Conservation (phyloP, 176 grass and related monocot species). For the Olyra latifolia region DNA sequence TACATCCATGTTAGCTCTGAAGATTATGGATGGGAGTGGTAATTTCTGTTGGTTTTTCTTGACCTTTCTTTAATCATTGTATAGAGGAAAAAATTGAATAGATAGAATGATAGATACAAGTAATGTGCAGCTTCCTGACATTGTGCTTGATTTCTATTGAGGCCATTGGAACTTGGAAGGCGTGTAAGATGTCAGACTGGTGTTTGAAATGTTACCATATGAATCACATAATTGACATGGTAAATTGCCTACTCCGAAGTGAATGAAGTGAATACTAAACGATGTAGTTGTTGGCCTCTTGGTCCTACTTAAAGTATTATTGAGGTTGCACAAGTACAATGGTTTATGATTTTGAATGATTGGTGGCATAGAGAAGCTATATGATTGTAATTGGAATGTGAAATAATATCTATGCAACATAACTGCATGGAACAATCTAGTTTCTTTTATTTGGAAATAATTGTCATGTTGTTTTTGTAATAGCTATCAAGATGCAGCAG, state of each 20-base stretch:
- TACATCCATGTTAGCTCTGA: not conserved
- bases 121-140: not conserved
- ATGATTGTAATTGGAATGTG: not conserved
- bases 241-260: not conserved
- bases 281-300: slow-evolving; percentile 4
- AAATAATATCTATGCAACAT: slow-evolving; percentile 8
- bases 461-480: slow-evolving; percentile 31
- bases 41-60: not conserved
- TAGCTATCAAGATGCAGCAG: slow-evolving; percentile 88
- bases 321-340: not conserved
- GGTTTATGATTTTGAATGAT: slow-evolving; percentile 3
- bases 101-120: not conserved
- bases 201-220: slow-evolving; percentile 1
- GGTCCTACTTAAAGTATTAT: slow-evolving; percentile 15
- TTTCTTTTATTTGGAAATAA: slow-evolving; percentile 5
- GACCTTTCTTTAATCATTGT: not conserved
- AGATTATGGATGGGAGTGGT: not conserved
- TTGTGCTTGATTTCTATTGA: not conserved
- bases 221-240: not conserved
- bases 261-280: not conserved
- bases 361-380: too few species aligned
- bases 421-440: not conserved
- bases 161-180: not conserved
- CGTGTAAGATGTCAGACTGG: not conserved
- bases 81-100: not conserved